These are phyloP conservation scores for Panus rudis DNA, from an alignment of 768 basidiomycete species.

Conservation along the genomic window DNA sequence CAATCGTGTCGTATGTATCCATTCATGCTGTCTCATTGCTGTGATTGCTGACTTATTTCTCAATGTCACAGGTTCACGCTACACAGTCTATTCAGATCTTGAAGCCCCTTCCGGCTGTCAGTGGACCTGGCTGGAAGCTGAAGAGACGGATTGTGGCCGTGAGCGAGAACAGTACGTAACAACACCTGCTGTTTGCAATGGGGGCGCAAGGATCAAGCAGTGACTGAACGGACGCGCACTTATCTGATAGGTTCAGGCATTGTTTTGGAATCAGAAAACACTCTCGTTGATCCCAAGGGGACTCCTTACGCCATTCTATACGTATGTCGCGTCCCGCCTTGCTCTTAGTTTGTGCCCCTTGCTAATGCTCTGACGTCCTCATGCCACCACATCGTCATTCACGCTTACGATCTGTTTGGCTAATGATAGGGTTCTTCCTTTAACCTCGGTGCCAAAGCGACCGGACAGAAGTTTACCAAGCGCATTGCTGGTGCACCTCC, in stretches of 20 bases:
- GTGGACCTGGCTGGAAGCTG: constrained; percentile 75
- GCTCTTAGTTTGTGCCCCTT: neutral
- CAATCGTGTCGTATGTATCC: constrained; percentile 53
- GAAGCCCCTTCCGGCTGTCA: constrained; percentile 67
- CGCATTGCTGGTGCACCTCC: constrained; percentile 29
- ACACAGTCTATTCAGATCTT: constrained; percentile 76
- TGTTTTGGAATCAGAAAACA: constrained; percentile 56
- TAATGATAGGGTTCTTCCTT: constrained; percentile 31
- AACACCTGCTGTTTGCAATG: neutral
- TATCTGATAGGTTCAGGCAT: constrained; percentile 79
- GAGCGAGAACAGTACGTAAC: constrained; percentile 70
- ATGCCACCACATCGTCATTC: neutral
- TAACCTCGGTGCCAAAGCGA: constrained; percentile 36
- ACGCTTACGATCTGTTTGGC: no score
- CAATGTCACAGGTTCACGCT: constrained; percentile 54
- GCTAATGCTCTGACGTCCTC: neutral
- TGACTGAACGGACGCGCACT: no score
- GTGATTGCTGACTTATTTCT: neutral
- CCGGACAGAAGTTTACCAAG: constrained; percentile 33
- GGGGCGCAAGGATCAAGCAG: no score
- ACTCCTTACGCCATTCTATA: constrained; percentile 35
- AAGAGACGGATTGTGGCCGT: constrained; percentile 60
- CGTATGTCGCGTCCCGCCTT: constrained; percentile 19
- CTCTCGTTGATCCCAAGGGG: constrained; percentile 57
- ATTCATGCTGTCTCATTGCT: neutral